A percentile compares a stretch with the other conserved stretches of the same genome.
Conservation (phyloP, 2,329 filamentous ascomycete species). For the Calonectria hongkongensis region DNA sequence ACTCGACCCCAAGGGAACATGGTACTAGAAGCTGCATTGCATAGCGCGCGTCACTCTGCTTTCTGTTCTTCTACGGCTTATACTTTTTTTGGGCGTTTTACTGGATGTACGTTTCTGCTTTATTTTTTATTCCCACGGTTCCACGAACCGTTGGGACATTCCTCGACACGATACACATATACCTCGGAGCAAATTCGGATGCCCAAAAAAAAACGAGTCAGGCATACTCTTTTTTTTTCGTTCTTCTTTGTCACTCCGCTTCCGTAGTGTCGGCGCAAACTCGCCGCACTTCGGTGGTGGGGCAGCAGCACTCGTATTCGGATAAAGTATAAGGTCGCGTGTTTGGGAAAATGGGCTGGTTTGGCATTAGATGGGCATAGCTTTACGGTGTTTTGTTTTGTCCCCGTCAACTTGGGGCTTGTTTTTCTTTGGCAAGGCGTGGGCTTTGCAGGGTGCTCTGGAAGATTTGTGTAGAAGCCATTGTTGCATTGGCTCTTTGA, state of each 20-base stretch:
- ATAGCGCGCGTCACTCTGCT: conserved; percentile 25
- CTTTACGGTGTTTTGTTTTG: conserved; percentile 44
- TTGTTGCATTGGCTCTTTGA: conserved; percentile 6
- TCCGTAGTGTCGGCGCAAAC: conserved; percentile 32
- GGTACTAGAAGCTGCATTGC: conserved; percentile 58
- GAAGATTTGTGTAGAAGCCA: conserved; percentile 6
- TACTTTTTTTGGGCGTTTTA: conserved; percentile 4
- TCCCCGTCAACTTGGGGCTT: conserved; percentile 21
- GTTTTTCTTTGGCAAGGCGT: not conserved
- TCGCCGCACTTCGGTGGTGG: conserved; percentile 34
- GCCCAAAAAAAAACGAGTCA: conserved; percentile 31
- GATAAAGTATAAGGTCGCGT: conserved; percentile 27
- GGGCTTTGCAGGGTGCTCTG: not conserved
- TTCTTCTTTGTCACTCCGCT: conserved; percentile 13
- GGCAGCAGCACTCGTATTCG: conserved; percentile 33
- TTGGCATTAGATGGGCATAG: conserved; percentile 46
- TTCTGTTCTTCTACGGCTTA: conserved; percentile 24
- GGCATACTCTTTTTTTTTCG: conserved; percentile 5
- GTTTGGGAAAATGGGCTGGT: conserved; percentile 36
- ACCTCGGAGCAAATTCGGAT: conserved; percentile 28
- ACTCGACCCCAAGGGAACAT: conserved; percentile 72
- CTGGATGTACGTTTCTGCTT: conserved; percentile 4
- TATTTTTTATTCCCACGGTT: not conserved
- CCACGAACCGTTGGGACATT: conserved; percentile 26
- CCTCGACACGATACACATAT: conserved; percentile 31